Evolutionary conservation across 2,329 filamentous ascomycete species (phyloP), one percentile per base, ranked within the genome.

Genomic region (Ilyonectria robusta): DNA sequence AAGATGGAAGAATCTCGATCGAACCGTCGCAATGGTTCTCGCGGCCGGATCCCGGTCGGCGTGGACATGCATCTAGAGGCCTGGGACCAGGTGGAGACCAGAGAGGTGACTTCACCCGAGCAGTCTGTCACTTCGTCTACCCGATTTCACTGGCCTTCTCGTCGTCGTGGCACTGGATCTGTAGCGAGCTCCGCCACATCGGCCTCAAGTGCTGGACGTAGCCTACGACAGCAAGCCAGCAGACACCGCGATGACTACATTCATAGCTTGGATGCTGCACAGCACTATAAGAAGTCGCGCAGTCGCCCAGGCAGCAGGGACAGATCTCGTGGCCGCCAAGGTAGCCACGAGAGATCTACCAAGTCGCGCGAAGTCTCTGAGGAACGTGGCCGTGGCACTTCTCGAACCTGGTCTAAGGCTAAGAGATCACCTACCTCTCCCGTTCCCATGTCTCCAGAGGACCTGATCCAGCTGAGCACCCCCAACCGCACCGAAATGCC

Each of bases 391-490:
- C 88, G 93, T 68, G 87, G 86, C 26, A 83, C 87, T 13, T 86
- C 88, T 50, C 88, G 91, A 23, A 92, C 91, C 70, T 94, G 86
- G 64, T 82, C 92, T 69, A 92, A 90, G 76, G 89, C 92, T 19
- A 97, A 97, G 81, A 88, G 93, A 23, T 98, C 95, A 1, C 95
- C 95, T 1, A 97, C 94, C 2, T 98, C 95, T 0, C 95, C 95
- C 0, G 88, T 97, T 2, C 94, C 95, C 3, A 98, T 98, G 95
- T 97, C 95, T 3, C 94, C 94, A 0, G 94, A 97, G 74, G 94
- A 98, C 75, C 78, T 93, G 66, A 89, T 90, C 76, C 91, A 88
- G 72, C 80, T 92, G 56, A 88, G 86, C 69, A 88, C 84, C 1
- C 83, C 85, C 1, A 81, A 76, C 31, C 74, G 75, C 70, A 77